Conservation (phyloP, 331 rosid species). For the Rosa hybrid region DNA sequence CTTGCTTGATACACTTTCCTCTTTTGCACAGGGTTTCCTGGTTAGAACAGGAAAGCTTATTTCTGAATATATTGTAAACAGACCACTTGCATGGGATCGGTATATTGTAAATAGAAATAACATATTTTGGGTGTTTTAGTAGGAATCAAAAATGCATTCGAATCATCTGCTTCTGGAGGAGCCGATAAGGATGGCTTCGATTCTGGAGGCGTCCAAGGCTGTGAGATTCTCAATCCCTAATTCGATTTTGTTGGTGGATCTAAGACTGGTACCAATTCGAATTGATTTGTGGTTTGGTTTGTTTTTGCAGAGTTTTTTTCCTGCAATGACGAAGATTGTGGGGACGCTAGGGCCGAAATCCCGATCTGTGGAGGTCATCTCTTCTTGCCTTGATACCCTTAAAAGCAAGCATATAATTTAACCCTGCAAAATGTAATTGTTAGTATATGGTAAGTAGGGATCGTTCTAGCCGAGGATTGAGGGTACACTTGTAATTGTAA, state of each 20-base stretch:
- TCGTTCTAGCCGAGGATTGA: no score
- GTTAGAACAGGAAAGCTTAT: no score
- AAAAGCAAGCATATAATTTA: no score
- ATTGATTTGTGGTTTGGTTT: neutral
- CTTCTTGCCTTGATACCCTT: conserved; percentile 37
- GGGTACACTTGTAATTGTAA: no score
- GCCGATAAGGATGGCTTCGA: conserved; percentile 91
- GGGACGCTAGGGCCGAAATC: conserved; percentile 95
- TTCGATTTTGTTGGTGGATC: neutral
- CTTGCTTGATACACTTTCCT: no score
- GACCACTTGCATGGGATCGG: no score
- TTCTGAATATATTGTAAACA: no score
- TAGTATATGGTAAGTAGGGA: no score
- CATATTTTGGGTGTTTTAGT: no score
- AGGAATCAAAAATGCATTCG: conserved; percentile 68
- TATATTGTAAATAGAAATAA: no score
- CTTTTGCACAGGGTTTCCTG: no score
- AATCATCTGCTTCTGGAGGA: conserved; percentile 87
- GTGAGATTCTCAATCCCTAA: conserved; percentile 40
- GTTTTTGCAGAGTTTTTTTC: conserved; percentile 67
- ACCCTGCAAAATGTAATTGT: no score
- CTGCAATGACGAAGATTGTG: conserved; percentile 95
- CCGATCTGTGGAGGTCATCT: conserved; percentile 67
- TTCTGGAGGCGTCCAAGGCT: conserved; percentile 80
- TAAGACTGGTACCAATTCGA: neutral